These are phyloP conservation scores for Acer campestre DNA, from an alignment of 345 rosid species.

Conservation along the genomic window DNA sequence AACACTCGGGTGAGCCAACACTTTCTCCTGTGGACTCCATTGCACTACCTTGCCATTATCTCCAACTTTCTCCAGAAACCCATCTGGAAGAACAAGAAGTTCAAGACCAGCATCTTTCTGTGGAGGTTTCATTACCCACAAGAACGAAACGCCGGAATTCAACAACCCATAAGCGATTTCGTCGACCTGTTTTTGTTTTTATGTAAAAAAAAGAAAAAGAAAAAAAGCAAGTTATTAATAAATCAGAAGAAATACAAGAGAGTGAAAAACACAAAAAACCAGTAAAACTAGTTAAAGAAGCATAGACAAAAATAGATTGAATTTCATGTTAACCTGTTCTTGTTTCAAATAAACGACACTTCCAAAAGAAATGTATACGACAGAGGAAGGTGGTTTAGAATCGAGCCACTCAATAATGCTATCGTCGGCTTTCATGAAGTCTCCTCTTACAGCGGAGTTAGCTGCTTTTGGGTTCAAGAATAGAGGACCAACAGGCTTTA, in stretches of 20 bases:
- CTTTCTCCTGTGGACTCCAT: slow-evolving; percentile 86
- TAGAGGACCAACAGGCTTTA: slow-evolving; percentile 61
- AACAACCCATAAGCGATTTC: slow-evolving; percentile 75
- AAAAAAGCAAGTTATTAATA: no score
- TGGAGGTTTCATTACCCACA: slow-evolving; percentile 79
- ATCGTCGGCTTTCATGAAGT: slow-evolving; percentile 55
- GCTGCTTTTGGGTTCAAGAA: slow-evolving; percentile 49
- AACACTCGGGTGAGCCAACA: slow-evolving; percentile 65
- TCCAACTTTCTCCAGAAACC: slow-evolving; percentile 54
- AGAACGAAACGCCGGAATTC: slow-evolving; percentile 54
- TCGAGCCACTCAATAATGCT: slow-evolving; percentile 79
- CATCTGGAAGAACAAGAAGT: slow-evolving; percentile 56
- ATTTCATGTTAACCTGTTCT: slow-evolving; percentile 53
- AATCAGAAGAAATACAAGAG: no score
- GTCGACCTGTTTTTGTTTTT: slow-evolving; percentile 60
- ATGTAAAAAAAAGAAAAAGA: no score
- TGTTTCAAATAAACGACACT: slow-evolving; percentile 60
- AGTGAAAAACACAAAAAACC: no score
- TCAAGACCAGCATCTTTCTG: slow-evolving; percentile 33
- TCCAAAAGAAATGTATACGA: slow-evolving; percentile 89
- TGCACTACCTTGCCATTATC: slow-evolving; percentile 59
- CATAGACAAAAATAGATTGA: no score
- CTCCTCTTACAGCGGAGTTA: slow-evolving; percentile 41
- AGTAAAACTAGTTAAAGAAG: no score
- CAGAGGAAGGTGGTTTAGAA: slow-evolving; percentile 57